These are phyloP conservation scores for Verticillium albo-atrum DNA, from an alignment of 2,329 filamentous ascomycete species.

Conservation along the genomic window DNA sequence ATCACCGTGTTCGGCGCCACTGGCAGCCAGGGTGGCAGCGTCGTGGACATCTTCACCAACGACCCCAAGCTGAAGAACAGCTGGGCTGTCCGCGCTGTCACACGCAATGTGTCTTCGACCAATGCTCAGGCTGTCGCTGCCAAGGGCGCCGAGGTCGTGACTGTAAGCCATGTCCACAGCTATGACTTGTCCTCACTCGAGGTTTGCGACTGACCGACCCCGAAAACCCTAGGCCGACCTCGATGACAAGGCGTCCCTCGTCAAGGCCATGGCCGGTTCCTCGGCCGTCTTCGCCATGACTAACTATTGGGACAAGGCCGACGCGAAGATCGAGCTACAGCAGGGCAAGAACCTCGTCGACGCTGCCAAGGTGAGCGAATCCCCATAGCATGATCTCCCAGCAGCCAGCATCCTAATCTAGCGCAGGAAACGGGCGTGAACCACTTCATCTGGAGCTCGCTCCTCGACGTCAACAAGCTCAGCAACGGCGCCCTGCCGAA, in stretches of 20 bases:
- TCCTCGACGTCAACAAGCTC: slow-evolving; percentile 33
- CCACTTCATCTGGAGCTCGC: slow-evolving; percentile 40
- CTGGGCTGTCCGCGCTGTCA: slow-evolving; percentile 51
- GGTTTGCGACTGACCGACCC: not conserved
- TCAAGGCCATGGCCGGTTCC: slow-evolving; percentile 37
- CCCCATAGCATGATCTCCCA: not conserved
- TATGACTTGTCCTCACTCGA: not conserved
- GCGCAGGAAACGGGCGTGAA: slow-evolving; percentile 29
- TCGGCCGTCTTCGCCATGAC: slow-evolving; percentile 49
- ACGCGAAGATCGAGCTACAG: slow-evolving; percentile 33
- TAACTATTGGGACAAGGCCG: slow-evolving; percentile 43
- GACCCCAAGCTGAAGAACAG: slow-evolving; percentile 36
- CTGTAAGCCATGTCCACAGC: slow-evolving; percentile 21
- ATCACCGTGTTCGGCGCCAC: slow-evolving; percentile 56
- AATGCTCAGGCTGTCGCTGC: slow-evolving; percentile 37
- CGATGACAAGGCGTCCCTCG: slow-evolving; percentile 37
- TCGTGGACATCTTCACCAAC: slow-evolving; percentile 36
- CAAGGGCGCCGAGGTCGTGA: slow-evolving; percentile 45
- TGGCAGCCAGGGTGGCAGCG: slow-evolving; percentile 55
- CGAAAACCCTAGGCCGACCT: slow-evolving; percentile 37
- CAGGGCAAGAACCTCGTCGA: slow-evolving; percentile 45
- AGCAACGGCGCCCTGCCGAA: slow-evolving; percentile 32
- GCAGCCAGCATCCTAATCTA: slow-evolving; percentile 13
- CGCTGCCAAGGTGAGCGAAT: slow-evolving; percentile 37
- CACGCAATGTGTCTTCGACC: slow-evolving; percentile 40